phyloP scores from a whole-genome alignment of 495 filamentous ascomycete species.

The Glutinoglossum americanum region DNA sequence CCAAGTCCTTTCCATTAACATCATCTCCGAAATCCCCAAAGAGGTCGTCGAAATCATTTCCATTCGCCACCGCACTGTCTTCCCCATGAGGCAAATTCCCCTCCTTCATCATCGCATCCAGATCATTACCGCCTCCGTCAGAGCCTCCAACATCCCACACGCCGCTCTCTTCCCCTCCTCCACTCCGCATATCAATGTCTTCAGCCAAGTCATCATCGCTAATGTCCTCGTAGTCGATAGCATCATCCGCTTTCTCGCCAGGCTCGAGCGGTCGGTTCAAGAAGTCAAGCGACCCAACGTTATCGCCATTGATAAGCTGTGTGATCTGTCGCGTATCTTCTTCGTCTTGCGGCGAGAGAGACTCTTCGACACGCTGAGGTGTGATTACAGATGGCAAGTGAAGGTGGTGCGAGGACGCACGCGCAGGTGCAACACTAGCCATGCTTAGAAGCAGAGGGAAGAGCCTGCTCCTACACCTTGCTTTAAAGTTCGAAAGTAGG shows the following conservation, averaged over 20 bases:
- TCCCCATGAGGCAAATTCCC: neutral
- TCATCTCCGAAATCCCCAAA: slow-evolving; percentile 20
- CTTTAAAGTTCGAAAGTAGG: neutral
- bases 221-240: slow-evolving; percentile 75
- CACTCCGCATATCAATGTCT: slow-evolving; percentile 27
- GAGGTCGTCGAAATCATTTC: slow-evolving; percentile 25
- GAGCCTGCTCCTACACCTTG: neutral
- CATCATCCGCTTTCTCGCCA: slow-evolving; percentile 59
- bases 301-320: neutral
- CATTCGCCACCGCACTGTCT: slow-evolving; percentile 7
- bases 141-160: slow-evolving; percentile 4
- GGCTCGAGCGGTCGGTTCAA: slow-evolving; percentile 23
- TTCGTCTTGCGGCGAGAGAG: neutral
- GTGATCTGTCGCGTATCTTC: neutral
- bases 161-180: slow-evolving; percentile 6
- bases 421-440: neutral
- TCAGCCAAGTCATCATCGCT: slow-evolving; percentile 49
- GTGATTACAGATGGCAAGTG: neutral
- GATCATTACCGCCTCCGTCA: slow-evolving; percentile 20
- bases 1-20: slow-evolving; percentile 14
- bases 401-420: neutral
- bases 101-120: neutral
- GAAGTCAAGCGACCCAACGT: slow-evolving; percentile 6
- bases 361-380: neutral
- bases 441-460: neutral